These are phyloP conservation scores for Apocynum venetum DNA, from an alignment of 257 asterid genomes.

Conservation along the genomic window DNA sequence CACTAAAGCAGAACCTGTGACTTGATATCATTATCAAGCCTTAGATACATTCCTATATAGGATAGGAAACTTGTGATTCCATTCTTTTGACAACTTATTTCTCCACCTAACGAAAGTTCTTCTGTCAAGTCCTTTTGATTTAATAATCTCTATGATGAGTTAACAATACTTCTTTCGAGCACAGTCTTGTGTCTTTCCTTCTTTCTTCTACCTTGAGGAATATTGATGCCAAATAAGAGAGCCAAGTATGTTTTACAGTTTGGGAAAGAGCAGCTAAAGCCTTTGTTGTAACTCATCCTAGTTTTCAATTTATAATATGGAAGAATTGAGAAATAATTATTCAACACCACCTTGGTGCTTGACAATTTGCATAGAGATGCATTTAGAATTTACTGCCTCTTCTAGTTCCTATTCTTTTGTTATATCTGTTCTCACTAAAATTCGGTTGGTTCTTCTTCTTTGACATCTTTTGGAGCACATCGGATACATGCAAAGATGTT, in stretches of 20 bases:
- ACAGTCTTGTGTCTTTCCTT: not conserved
- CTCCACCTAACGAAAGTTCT: not conserved
- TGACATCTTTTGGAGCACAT: slow-evolving; percentile 40
- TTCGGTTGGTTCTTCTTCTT: slow-evolving; percentile 24
- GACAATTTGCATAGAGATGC: not conserved
- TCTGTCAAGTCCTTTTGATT: not conserved
- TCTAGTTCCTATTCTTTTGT: not conserved
- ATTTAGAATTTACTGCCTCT: not conserved
- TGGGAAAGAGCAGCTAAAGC: not conserved
- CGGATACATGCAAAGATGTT: slow-evolving; percentile 30
- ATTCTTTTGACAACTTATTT: not conserved
- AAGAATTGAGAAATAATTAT: not conserved
- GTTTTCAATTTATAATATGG: not conserved
- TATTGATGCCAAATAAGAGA: not conserved
- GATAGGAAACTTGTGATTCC: not conserved
- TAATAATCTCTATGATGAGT: not conserved
- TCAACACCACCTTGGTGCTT: not conserved
- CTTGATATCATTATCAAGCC: not conserved
- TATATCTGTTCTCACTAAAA: slow-evolving; percentile 21
- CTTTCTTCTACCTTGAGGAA: not conserved
- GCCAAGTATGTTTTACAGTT: not conserved
- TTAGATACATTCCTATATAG: not conserved
- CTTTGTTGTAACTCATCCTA: not conserved
- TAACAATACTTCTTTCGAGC: not conserved
- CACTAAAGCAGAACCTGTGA: not conserved